phyloP scores from a whole-genome alignment of 2,329 filamentous ascomycete species.

The Ophiostoma sp. region DNA sequence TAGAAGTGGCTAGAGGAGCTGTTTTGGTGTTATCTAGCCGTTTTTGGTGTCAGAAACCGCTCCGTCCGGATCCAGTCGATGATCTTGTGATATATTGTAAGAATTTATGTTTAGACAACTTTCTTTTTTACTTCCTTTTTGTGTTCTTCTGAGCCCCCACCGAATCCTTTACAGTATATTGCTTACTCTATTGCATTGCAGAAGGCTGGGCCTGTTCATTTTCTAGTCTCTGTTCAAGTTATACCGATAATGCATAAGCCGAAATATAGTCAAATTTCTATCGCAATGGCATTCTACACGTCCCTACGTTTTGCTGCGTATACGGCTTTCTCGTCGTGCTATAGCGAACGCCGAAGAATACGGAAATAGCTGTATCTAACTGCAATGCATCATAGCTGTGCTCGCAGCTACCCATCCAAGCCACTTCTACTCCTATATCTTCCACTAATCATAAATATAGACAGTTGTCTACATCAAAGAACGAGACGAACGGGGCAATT shows the following conservation, averaged over 20 bases:
- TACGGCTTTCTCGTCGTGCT: too few species aligned
- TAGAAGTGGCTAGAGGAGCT: background rate
- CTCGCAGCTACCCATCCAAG: too few species aligned
- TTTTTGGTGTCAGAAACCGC: background rate
- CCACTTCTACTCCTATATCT: background rate
- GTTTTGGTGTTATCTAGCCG: background rate
- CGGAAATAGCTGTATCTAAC: too few species aligned
- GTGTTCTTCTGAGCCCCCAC: background rate
- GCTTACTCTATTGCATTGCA: background rate
- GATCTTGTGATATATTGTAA: background rate
- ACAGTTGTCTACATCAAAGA: background rate
- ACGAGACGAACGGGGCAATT: slow-evolving; percentile 14
- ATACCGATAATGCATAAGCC: too few species aligned
- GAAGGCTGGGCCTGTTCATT: too few species aligned
- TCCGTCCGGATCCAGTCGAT: background rate
- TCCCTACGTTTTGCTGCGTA: too few species aligned
- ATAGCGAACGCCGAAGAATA: too few species aligned
- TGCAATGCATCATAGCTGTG: too few species aligned
- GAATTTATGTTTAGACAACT: background rate
- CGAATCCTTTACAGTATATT: background rate
- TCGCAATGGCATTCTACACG: too few species aligned
- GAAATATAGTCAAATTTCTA: too few species aligned
- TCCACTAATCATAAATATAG: background rate
- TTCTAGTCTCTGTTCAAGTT: too few species aligned
- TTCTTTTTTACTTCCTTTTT: background rate